Conservation (phyloP, 805 yeast species). For the Candida saitoana region DNA sequence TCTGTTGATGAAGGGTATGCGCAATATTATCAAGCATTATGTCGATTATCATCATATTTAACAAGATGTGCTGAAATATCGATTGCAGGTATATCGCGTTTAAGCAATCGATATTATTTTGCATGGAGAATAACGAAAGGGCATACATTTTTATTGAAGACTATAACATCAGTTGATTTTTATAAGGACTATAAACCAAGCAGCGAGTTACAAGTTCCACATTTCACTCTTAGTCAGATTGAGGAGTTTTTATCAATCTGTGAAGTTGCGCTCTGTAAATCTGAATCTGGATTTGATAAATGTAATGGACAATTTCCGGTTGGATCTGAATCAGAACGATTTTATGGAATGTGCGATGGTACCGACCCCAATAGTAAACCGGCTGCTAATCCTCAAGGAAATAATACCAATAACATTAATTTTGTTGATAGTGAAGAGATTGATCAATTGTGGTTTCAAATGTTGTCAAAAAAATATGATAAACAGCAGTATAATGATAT, state of each 20-base stretch:
- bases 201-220: constrained; percentile 9
- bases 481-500: constrained; percentile 2
- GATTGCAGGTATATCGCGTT: constrained; percentile 32
- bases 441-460: constrained; percentile 33
- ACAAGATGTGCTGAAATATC: constrained; percentile 27
- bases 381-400: neutral
- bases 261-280: constrained; percentile 19
- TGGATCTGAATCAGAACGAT: neutral
- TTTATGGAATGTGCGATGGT: neutral
- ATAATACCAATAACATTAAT: constrained; percentile 9
- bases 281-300: constrained; percentile 2
- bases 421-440: constrained; percentile 24
- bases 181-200: constrained; percentile 1
- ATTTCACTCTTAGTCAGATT: constrained; percentile 19
- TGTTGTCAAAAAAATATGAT: constrained; percentile 27
- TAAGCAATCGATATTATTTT: constrained; percentile 55
- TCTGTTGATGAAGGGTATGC: constrained; percentile 14
- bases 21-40: constrained; percentile 15
- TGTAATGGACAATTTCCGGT: constrained; percentile 3
- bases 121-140: constrained; percentile 66
- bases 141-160: constrained; percentile 34
- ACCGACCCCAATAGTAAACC: neutral
- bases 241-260: constrained; percentile 24
- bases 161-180: constrained; percentile 27
- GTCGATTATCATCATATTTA: constrained; percentile 20